Evolutionary conservation across 345 rosid genomes (phyloP), one percentile per base, ranked within the genome.

Genomic region (Hypericum perforatum): DNA sequence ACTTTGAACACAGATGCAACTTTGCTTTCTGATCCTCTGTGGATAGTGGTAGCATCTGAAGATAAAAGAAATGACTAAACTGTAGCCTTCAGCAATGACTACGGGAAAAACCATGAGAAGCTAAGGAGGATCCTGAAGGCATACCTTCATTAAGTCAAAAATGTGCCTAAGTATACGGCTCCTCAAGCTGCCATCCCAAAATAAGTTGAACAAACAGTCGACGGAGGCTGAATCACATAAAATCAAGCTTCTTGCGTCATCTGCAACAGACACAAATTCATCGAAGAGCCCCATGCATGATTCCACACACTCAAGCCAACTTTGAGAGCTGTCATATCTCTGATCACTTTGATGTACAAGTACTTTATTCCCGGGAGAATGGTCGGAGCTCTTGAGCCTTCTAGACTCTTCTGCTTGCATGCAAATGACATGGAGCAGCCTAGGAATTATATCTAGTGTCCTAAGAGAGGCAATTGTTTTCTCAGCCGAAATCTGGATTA

Each of bases 61-160:
- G 57, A 62, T 41, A 32, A 54, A 49, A 49, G 43, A 36, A 49
- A 58, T 7, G 32, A 7, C 10, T 59, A 22, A 22, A 22, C 54
- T 39, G 29, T 56, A 53, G 49, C 60, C 52, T 42, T 45, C 64
- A 42, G 0, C 41, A 39, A 14, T 45, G 9, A 43, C 13, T 7
- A 39, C 56, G 41, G 46, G 46, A 38, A n/a, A 44, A 46, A 5
- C 22, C 14, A 32, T 16, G 13, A 44, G 37, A 16, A 14, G 50
- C 39, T 12, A 52, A 54, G 44, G 38, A 49, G 15, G 8, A 60
- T 39, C 10, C 8, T 45, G 50, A 63, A 48, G 2, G 41, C 37
- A 52, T 78, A 90, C 98, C 96, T 82, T 90, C 92, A 90, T 71
- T 63, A 90, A 85, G 59, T 80, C 82, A 66, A 81, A 73, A 68